phyloP scores from a whole-genome alignment of 2,329 filamentous ascomycete genomes.

The Tolypocladium cylindrosporum region DNA sequence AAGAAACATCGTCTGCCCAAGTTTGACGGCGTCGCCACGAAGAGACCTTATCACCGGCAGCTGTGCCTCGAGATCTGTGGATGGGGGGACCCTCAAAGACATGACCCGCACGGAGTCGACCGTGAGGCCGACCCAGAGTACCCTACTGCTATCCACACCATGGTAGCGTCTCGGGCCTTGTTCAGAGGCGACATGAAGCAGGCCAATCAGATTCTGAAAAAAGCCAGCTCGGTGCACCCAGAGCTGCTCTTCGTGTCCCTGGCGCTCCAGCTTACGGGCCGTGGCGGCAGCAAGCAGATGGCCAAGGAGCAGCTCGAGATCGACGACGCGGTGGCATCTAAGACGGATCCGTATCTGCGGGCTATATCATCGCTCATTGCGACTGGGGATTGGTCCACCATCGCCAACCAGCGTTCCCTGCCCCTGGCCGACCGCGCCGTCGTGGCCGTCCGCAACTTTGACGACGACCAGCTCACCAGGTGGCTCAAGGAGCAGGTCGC shows the following conservation, averaged over 20 bases:
- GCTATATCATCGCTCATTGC: constrained; percentile 71
- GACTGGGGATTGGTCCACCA: constrained; percentile 64
- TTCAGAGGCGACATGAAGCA: constrained; percentile 61
- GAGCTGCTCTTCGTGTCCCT: constrained; percentile 60
- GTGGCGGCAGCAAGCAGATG: constrained; percentile 33
- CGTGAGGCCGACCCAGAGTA: constrained; percentile 32
- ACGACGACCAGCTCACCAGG: constrained; percentile 49
- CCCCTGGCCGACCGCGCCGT: constrained; percentile 66
- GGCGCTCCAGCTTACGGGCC: constrained; percentile 52
- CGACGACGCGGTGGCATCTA: constrained; percentile 48
- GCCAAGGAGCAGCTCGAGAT: constrained; percentile 45
- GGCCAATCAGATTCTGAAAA: constrained; percentile 61
- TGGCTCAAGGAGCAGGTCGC: constrained; percentile 60
- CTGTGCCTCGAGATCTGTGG: constrained; percentile 66
- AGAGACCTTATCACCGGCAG: constrained; percentile 60
- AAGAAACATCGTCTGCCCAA: constrained; percentile 50
- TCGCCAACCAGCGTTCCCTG: constrained; percentile 63
- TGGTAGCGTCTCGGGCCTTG: constrained; percentile 65
- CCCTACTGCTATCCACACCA: constrained; percentile 53
- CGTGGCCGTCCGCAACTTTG: constrained; percentile 59
- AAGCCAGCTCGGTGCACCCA: constrained; percentile 50
- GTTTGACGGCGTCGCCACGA: constrained; percentile 54
- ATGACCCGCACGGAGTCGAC: constrained; percentile 33
- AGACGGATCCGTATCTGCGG: constrained; percentile 68
- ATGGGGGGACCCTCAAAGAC: constrained; percentile 51